Evolutionary conservation across 1,284 basidiomycete species (phyloP), one percentile per base, ranked within the genome.

Genomic region (Puccinia polysora): DNA sequence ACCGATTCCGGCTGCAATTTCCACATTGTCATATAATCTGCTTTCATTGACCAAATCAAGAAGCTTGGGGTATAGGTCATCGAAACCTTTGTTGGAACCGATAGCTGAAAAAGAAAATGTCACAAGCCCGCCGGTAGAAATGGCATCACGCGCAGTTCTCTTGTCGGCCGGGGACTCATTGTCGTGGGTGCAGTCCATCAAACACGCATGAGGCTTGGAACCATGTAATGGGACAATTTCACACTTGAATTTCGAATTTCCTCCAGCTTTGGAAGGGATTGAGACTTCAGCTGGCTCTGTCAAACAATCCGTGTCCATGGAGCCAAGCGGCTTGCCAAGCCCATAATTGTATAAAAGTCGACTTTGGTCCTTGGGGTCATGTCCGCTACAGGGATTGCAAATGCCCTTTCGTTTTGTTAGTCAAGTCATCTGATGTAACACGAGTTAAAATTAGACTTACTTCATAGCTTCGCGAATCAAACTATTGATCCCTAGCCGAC

Each of bases 131-230:
- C 90, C 93, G 0, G 90, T 92, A 4, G 90, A 88, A n/a, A 97
- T 84, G 0, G 91, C 88, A 79, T 97, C 91, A 79, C 95, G 90
- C 5, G 92, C 90, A 0, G 90, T 89, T 45, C 91, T 87, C 80
- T 95, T 96, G 81, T 90, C 85, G 10, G 88, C 80, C 1, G 89
- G 89, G 0, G 91, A 88, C 80, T 97, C 91, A 78, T 97, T 97
- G 82, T 97, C 93, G 81, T 97, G 93, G 0, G 94, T 97, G 73
- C 91, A 84, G 78, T 97, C 94, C 81, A 92, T 96, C 79, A 96
- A 84, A 36, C 96, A 84, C 0, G 93, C 91, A 78, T 97, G 94
- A 1, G 93, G 93, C 43, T 84, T 81, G 0, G 90, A 91, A 2
- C 94, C 93, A 73, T 87, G 86, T 65, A 93, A 83, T 7, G 90